These are phyloP conservation scores for Talaromyces sp. DNA, from an alignment of 2,329 filamentous ascomycete species.

Conservation along the genomic window DNA sequence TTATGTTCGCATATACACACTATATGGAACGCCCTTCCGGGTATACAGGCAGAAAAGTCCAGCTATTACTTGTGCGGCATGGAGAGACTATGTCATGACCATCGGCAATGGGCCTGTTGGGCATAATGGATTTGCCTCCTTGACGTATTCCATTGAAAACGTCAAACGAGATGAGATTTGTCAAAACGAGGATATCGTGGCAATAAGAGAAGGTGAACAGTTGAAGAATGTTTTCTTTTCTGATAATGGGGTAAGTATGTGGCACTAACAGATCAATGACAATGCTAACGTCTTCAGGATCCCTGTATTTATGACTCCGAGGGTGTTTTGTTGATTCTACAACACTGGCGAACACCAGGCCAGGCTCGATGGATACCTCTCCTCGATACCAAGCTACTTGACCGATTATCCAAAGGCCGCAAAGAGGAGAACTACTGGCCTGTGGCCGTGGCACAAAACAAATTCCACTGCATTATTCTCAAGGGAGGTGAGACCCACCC, in stretches of 20 bases:
- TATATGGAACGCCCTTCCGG: slow-evolving; percentile 83
- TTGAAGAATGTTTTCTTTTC: slow-evolving; percentile 87
- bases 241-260: slow-evolving; percentile 66
- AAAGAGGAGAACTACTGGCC: slow-evolving; percentile 93
- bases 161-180: slow-evolving; percentile 89
- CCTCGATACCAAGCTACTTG: slow-evolving; percentile 78
- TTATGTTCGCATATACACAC: slow-evolving; percentile 87
- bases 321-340: slow-evolving; percentile 77
- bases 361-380: slow-evolving; percentile 89
- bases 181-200: slow-evolving; percentile 88
- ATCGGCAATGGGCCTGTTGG: slow-evolving; percentile 86
- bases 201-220: slow-evolving; percentile 67
- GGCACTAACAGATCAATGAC: not conserved
- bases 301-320: slow-evolving; percentile 94
- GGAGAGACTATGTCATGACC: slow-evolving; percentile 93
- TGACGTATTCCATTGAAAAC: slow-evolving; percentile 91
- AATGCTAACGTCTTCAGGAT: slow-evolving; percentile 52
- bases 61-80: slow-evolving; percentile 87
- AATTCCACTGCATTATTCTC: slow-evolving; percentile 98
- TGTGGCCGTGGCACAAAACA: slow-evolving; percentile 82
- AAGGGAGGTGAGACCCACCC: slow-evolving; percentile 92
- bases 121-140: slow-evolving; percentile 67
- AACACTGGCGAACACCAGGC: slow-evolving; percentile 83
- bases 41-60: slow-evolving; percentile 92
- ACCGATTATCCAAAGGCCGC: slow-evolving; percentile 74